Base-by-base conservation (phyloP, 768 basidiomycete species). In the Candolleomyces aberdarensis region DNA sequence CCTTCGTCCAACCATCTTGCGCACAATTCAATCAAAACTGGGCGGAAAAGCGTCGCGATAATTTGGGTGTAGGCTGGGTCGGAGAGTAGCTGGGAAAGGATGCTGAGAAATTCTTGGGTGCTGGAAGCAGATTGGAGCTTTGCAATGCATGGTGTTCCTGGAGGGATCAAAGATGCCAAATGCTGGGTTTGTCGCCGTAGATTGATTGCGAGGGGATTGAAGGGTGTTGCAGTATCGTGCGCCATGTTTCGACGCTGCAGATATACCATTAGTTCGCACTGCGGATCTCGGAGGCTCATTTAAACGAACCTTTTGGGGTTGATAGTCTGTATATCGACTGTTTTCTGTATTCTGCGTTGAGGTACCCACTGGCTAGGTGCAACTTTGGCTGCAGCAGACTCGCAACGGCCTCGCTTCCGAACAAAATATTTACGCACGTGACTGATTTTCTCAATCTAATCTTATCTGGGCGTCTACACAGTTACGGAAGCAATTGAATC, bases 21-120 rank as follows among this genome's bases (percentile, higher is more conserved):
- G 67, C 87, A 88, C 26, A 98, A 74, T 71, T 96, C 91, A 29
- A 89, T 66, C 43, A 94, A 71, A 56, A 98, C 73, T 3, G 96
- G 95, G 62, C 89, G 77, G 74, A 91, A 98, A 11, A 82, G 63
- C 6, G 75, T 77, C 19, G 89, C 84, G 61, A 98, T 78, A 13
- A 76, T 67, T 32, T 81, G 67, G 0, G 93, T 93, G 47, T 88
- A 79, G 11, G 84, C 79, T 9, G 91, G 87, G 17, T 78, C 69
- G 0, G 83, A 75, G 14, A 94, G 78, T 8, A 91, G 73, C 32
- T 75, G 69, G 5, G 93, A 89, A 41, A 95, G 74, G 0, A 74
- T 77, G 36, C 72, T 68, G 5, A 92, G 78, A 10, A 91, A 61
- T 46, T 80, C 74, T 11, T 62, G 61, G 1, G 74, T 75, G 32